Base-by-base conservation (phyloP, 139 green algal genomes). In the Chlamydomonas sp. region DNA sequence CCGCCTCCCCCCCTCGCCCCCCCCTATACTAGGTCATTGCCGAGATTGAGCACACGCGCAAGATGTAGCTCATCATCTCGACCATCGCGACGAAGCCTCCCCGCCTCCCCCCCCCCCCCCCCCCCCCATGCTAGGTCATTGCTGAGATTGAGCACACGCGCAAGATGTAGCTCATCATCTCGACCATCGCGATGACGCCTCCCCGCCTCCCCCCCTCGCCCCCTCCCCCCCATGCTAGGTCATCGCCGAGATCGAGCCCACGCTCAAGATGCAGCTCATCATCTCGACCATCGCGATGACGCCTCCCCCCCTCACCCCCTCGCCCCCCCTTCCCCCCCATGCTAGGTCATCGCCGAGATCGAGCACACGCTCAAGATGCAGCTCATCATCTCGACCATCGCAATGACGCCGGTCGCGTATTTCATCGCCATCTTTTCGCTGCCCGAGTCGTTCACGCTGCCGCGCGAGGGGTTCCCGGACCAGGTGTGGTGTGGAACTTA, bases 341-440 rank as follows among this genome's bases (percentile, higher is more conserved):
- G n/a, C n/a, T n/a, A n/a, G 22, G 22, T 28, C 38, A 82, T 92
- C 28, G 48, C 75, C 22, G 80, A 91, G 58, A 94, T 96, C 36
- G 90, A 97, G 89, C 72, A 74, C 63, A 90, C 88, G 3, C 89
- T 97, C 58, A 97, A 97, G 87, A 76, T 85, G 57, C 92, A 97
- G 89, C 83, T 97, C 3, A 83, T 95, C 57, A 75, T 96, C 34
- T 94, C 90, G 57, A 96, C 92, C 33, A 35, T 87, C 0, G 34
- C 93, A 35, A 94, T 95, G 87, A 96, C 91, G 35, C 87, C 90
- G 1, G 89, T 93, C 20, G 43, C 43, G 16, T 54, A 54, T 20
- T 26, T 54, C 43, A 54, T 54, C 20, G 43, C 43, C 20, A 54
- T 54, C 43, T 54, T 26, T 20, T 54, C 43, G 16, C 43, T 54